phyloP scores from a whole-genome alignment of 176 grass and related monocot genomes.

The Carex cristatella region DNA sequence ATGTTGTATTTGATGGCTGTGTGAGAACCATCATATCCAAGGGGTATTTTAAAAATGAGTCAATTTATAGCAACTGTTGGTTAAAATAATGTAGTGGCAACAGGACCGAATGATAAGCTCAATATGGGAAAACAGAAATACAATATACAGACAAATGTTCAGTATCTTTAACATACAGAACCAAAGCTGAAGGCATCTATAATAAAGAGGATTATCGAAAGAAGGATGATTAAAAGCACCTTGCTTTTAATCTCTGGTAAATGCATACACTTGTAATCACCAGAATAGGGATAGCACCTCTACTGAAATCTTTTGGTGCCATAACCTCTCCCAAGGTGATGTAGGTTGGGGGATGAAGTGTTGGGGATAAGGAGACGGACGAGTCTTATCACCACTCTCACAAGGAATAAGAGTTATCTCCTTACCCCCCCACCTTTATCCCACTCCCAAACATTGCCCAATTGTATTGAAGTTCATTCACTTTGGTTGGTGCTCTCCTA shows the following conservation, averaged over 20 bases:
- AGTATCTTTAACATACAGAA: neutral
- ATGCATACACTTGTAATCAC: neutral
- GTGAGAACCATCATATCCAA: neutral
- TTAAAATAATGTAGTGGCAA: neutral
- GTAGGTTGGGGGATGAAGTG: no score
- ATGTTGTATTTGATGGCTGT: conserved; percentile 1
- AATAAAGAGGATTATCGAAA: neutral
- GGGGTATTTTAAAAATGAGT: neutral
- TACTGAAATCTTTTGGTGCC: neutral
- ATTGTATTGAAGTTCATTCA: neutral
- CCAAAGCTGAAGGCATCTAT: neutral
- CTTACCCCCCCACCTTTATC: neutral
- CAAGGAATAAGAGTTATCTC: no score
- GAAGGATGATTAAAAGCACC: neutral
- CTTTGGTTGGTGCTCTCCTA: neutral
- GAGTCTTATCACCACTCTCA: no score
- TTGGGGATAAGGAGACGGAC: no score
- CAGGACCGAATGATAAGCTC: neutral
- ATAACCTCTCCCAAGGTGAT: neutral
- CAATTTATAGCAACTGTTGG: neutral
- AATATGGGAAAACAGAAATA: neutral
- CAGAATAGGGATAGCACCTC: neutral
- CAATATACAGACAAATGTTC: neutral
- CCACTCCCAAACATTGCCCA: neutral
- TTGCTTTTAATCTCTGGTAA: neutral